Evolutionary conservation across 306 rosid species (phyloP).

Genomic region (Potentilla sterilis): DNA sequence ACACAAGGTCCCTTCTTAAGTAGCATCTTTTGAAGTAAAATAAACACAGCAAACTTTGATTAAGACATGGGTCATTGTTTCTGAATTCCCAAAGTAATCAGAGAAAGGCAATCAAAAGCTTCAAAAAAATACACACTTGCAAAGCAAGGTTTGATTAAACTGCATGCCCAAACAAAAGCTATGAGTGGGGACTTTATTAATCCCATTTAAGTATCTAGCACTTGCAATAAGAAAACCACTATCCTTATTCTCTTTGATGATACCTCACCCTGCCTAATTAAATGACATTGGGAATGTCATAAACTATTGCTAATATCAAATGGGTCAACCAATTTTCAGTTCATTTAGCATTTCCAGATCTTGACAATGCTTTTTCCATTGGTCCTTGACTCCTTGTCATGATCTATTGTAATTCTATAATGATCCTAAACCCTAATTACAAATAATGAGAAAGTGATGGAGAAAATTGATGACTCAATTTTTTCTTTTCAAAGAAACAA

Average conservation of each 20-base stretch:
- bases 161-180: constrained; percentile 58
- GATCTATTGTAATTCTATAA: constrained; percentile 33
- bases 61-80: constrained; percentile 39
- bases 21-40: constrained; percentile 1
- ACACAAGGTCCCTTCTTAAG: constrained; percentile 15
- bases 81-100: constrained; percentile 46
- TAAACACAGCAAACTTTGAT: constrained; percentile 21
- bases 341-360: constrained; percentile 45
- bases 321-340: constrained; percentile 54
- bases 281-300: constrained; percentile 68
- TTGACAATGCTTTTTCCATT: constrained; percentile 36
- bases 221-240: constrained; percentile 25
- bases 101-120: constrained; percentile 54
- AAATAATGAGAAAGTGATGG: not conserved
- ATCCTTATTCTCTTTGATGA: constrained; percentile 34
- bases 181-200: constrained; percentile 36
- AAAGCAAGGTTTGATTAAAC: constrained; percentile 49
- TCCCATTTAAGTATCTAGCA: constrained; percentile 35
- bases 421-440: constrained; percentile 20
- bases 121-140: constrained; percentile 39
- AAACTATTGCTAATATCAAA: constrained; percentile 49
- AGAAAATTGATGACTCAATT: not conserved
- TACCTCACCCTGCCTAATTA: constrained; percentile 51
- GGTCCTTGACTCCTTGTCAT: constrained; percentile 28
- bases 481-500: constrained; percentile 5